These are phyloP conservation scores for Phyllosticta paracitricarpa DNA, from an alignment of 2,329 filamentous ascomycete genomes.

Conservation along the genomic window DNA sequence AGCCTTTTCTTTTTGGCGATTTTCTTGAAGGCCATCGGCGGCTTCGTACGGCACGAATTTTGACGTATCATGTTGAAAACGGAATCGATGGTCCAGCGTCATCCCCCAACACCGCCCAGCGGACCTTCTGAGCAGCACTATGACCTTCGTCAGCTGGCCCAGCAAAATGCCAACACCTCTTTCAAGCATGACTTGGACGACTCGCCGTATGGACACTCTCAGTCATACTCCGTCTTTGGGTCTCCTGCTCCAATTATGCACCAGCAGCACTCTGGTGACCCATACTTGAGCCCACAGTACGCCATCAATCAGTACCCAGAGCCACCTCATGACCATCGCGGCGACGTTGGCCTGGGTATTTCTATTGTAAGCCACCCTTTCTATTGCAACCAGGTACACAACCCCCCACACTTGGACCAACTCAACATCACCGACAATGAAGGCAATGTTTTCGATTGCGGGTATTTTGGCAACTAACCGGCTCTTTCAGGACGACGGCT, in stretches of 20 bases:
- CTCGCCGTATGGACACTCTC: conserved; percentile 10
- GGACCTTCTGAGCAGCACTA: conserved; percentile 23
- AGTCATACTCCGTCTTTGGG: conserved; percentile 17
- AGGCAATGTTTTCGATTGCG: background rate
- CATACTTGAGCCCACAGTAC: conserved; percentile 15
- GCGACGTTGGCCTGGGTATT: conserved; percentile 14
- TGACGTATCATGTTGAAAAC: conserved; percentile 14
- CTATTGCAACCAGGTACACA: background rate
- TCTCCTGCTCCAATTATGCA: conserved; percentile 20
- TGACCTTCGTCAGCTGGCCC: conserved; percentile 32
- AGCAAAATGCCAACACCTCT: conserved; percentile 31
- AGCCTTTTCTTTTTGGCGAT: background rate
- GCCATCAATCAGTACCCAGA: conserved; percentile 15
- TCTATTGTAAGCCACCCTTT: conserved; percentile 6
- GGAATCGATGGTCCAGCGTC: conserved; percentile 25
- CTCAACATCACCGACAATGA: background rate
- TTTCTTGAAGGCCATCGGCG: background rate
- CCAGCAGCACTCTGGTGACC: conserved; percentile 16
- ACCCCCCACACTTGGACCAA: background rate
- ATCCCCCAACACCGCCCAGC: conserved; percentile 28
- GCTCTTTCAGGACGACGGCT: conserved; percentile 21
- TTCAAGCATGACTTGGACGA: conserved; percentile 25
- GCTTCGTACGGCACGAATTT: background rate
- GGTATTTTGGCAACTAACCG: conserved; percentile 11
- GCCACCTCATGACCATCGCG: conserved; percentile 15